Base-by-base conservation (phyloP, 768 basidiomycete genomes). In the Leccinellum luteum region DNA sequence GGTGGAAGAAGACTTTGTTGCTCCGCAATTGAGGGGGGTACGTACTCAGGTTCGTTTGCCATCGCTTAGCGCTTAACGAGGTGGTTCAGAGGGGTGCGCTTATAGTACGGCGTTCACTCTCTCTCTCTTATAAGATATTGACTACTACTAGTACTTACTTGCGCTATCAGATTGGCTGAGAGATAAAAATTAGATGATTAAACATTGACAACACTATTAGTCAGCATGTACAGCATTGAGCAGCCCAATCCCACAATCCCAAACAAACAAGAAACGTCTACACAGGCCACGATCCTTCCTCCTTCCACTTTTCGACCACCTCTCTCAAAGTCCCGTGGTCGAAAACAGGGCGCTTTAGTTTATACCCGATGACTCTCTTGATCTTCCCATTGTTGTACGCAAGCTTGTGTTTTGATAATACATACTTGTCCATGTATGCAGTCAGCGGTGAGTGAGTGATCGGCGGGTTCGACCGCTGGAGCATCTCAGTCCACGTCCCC, bases 401-500 rank as follows among this genome's bases (percentile, higher is more conserved):
- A 43, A 92, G 75, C 47, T 78, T 74, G 68, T 85, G 88, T 68
- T 90, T 90, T 55, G 83, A 81, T 60, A 94, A 76, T 41, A 82
- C 75, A 69, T 83, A 87, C 55, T 81, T 81, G 70, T 90, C 88
- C 84, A 91, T 86, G 70, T 92, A 94, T 1, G 90, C 87, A 19
- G 78, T 83, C 59, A 93, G 73, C 1, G 87, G 89, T 0, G 88
- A 85, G 57, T 88, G 86, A 13, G 80, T 76, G 56, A 91, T 78
- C 3, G 87, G 87, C 25, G 90, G 90, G 38, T 83, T 80, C 34
- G 91, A 87, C 48, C 74, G 83, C 21, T 75, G 74, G 63, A 92
- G 80, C 87, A 94, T 91, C 68, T 89, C 80, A 8, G 85, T 89
- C 92, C 92, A 94, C 12, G 82, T 85, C 52, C 81, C 77, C 31